These are phyloP conservation scores for Cynanchum wilfordii DNA, from an alignment of 257 asterid genomes.

Conservation along the genomic window DNA sequence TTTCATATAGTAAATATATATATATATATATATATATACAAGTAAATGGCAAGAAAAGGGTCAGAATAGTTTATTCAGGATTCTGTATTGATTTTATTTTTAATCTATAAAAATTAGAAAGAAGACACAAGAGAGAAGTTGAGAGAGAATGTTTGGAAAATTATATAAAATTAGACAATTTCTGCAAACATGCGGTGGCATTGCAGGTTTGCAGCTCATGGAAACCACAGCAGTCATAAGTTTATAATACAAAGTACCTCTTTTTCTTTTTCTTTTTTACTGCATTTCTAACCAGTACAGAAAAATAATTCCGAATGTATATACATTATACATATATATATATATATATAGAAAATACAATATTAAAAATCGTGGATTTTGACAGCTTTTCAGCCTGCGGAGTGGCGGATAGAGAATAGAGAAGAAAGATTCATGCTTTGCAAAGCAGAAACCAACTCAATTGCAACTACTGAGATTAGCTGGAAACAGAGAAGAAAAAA, in stretches of 20 bases:
- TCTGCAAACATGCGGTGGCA: slow-evolving; percentile 21
- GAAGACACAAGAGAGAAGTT: not conserved
- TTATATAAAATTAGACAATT: slow-evolving; percentile 1
- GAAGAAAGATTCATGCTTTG: not conserved
- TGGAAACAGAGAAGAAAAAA: too few relatives aligned
- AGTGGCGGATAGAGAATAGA: too few relatives aligned
- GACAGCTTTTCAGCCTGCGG: not conserved
- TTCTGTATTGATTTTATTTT: too few relatives aligned
- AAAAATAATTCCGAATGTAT: not conserved
- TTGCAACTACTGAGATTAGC: not conserved
- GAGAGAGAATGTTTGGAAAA: slow-evolving; percentile 14
- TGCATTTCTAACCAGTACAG: not conserved
- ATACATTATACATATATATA: not conserved
- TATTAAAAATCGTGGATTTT: not conserved
- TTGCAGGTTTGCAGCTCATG: slow-evolving; percentile 4
- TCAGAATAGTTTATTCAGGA: not conserved
- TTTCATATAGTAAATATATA: too few relatives aligned
- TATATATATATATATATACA: too few relatives aligned
- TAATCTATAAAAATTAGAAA: not conserved
- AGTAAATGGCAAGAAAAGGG: not conserved
- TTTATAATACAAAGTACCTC: not conserved
- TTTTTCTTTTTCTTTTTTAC: too few relatives aligned
- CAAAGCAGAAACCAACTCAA: not conserved
- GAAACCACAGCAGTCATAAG: not conserved
- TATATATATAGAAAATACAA: too few relatives aligned